Base-by-base conservation (phyloP, 225 moss, liverwort and hornwort genomes). In the Antitrichia curtipendula region DNA sequence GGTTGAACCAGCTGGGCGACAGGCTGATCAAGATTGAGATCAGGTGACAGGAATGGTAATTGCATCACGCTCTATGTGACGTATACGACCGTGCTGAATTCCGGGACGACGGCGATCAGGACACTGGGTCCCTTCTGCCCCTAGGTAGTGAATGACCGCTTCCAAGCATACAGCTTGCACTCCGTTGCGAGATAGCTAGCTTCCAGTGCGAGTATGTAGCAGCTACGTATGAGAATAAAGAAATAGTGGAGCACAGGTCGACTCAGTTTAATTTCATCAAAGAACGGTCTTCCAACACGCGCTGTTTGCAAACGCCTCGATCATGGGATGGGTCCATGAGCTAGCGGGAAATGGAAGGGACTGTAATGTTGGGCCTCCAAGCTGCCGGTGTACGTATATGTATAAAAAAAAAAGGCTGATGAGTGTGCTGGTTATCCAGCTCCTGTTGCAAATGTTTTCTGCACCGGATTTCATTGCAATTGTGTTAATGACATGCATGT, bases 71-170 rank as follows among this genome's bases (percentile, higher is more conserved):
- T 69, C 40, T 13, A 0, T 69, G 40, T 23, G 13, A 40, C 68
- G 38, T n/a, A n/a, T n/a, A n/a, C n/a, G n/a, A n/a, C n/a, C n/a
- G n/a, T n/a, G n/a, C n/a, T n/a, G n/a, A n/a, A n/a, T n/a, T n/a
- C n/a, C n/a, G n/a, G n/a, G n/a, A n/a, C n/a, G n/a, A 68, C 4
- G 2, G 2, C 4, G 7, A 24, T 1, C 41, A 15, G 0, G 13
- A 4, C 25, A 27, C 6, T 27, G 25, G 15, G 16, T 14, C 8
- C 41, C 15, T 70, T 70, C 70, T 70, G 70, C 41, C 25, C 25
- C 41, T 71, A 71, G 43, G 20, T n/a, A n/a, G 23, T 24, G 24
- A 24, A 8, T 21, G 14, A 38, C 23, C 8, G 24, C 25, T 41
- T 41, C 27, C 16, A 43, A 25, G 70, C 41, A 13, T 24, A 32